Evolutionary conservation across 805 yeast genomes (phyloP).

Genomic region (Saturnispora saitoi): DNA sequence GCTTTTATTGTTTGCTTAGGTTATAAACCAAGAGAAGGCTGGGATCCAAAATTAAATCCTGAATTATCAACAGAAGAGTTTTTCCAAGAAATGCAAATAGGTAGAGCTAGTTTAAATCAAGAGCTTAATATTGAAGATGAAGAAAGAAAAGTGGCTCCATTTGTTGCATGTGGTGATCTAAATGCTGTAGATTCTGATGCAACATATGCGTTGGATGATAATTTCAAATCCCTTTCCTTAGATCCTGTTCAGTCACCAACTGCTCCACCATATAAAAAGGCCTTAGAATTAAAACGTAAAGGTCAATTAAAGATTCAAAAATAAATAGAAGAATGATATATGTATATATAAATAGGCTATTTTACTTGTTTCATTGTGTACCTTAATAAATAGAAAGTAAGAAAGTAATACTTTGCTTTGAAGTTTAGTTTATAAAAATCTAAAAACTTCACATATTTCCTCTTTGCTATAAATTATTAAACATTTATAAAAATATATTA

Average conservation of each 20-base stretch:
- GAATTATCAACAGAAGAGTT: conserved; percentile 68
- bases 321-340: not conserved
- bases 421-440: not conserved
- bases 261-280: conserved; percentile 93
- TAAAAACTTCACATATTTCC: not conserved
- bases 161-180: conserved; percentile 91
- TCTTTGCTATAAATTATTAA: not conserved
- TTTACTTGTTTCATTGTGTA: not conserved
- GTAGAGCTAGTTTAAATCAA: conserved; percentile 42
- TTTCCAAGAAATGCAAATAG: conserved; percentile 55
- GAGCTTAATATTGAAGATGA: conserved; percentile 45
- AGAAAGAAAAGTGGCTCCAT: conserved; percentile 77
- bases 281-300: conserved; percentile 75
- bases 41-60: conserved; percentile 59
- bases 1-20: conserved; percentile 90
- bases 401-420: not conserved
- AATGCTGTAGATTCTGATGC: conserved; percentile 88
- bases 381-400: not conserved
- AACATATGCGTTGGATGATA: conserved; percentile 57
- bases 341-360: not conserved
- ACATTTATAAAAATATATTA: not conserved
- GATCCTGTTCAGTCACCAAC: conserved; percentile 96
- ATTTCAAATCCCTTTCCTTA: conserved; percentile 38
- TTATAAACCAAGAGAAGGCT: conserved; percentile 72
- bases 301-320: conserved; percentile 40